Evolutionary conservation across 2,329 filamentous ascomycete genomes (phyloP), one percentile per base, ranked within the genome.

Genomic region (Exserohilum rostratum): DNA sequence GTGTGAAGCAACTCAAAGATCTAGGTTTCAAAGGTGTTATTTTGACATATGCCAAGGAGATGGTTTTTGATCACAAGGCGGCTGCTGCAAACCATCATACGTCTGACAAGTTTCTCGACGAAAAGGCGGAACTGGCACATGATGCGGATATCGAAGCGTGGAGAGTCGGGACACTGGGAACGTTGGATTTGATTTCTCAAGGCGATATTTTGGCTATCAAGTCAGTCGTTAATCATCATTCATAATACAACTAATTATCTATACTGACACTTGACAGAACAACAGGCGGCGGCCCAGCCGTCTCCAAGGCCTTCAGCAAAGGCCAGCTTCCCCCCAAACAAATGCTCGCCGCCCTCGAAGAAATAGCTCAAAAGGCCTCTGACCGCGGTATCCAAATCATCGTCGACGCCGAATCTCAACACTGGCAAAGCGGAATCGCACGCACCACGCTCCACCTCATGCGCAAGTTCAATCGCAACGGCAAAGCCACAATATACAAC

Each of bases 11-110:
- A 2, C 77, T 82, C 4, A 81, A 96, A 12, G 90, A 91, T 74
- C 74, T 81, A 30, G 93, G 93, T 1, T 96, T 91, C 70, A 85
- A 83, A 17, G 93, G 92, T 10, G 89, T 96, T 3, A 93, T 96
- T 55, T 80, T 96, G 39, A 87, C 90, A 22, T 96, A 96, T 67
- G 91, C 91, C 6, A 86, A 83, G 66, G 93, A 96, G 73, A 77
- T 76, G 5, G 70, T 79, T 0, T 77, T 79, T 30, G 77, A 80
- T 44, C 68, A 76, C 30, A 69, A 68, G 6, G 71, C 68, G 4
- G 64, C 71, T 51, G 55, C 33, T 9, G 13, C 57, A 18, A 50
- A 62, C 15, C 31, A 55, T 34, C 46, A 55, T 55, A 39, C 62
- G 56, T 56, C 17, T 59, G 65, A 60, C 6, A 59, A 51, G 30